Evolutionary conservation across 176 grass and related monocot species (phyloP).

Genomic region (Secale cereale): DNA sequence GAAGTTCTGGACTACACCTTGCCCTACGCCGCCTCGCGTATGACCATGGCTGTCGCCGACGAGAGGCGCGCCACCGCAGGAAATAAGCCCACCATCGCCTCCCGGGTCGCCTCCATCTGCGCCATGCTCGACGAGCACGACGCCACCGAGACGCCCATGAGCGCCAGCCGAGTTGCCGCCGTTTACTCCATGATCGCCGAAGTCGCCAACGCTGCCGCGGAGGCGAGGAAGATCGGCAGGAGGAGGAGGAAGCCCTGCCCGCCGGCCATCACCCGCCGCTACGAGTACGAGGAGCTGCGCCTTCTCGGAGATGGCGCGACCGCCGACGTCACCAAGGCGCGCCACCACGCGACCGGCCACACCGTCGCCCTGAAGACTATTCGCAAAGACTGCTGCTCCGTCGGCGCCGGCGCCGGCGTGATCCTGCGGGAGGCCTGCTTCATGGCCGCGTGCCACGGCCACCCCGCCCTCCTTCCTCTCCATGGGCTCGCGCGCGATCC

Average conservation of each 20-base stretch:
- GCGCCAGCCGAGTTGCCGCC: background rate
- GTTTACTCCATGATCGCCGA: slow-evolving; percentile 18
- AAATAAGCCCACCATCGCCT: background rate
- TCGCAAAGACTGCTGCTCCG: background rate
- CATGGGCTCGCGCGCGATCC: background rate
- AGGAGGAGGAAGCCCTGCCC: background rate
- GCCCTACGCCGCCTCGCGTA: too few relatives aligned
- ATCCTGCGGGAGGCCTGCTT: slow-evolving; percentile 9
- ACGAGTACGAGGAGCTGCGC: background rate
- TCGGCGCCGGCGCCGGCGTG: background rate
- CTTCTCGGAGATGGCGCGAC: background rate
- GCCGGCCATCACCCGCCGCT: background rate
- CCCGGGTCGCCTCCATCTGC: slow-evolving; percentile 12
- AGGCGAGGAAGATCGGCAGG: background rate
- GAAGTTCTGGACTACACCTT: too few relatives aligned
- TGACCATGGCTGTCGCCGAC: background rate
- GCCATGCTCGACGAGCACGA: background rate
- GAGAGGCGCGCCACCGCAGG: background rate
- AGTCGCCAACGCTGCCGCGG: background rate
- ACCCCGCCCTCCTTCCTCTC: background rate
- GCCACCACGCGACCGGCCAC: background rate
- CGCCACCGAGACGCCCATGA: background rate
- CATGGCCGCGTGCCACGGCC: background rate
- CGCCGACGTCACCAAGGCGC: background rate
- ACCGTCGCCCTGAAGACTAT: background rate